Evolutionary conservation across 2,329 filamentous ascomycete species (phyloP), one percentile per base, ranked within the genome.

Genomic region (Alternaria sp.): DNA sequence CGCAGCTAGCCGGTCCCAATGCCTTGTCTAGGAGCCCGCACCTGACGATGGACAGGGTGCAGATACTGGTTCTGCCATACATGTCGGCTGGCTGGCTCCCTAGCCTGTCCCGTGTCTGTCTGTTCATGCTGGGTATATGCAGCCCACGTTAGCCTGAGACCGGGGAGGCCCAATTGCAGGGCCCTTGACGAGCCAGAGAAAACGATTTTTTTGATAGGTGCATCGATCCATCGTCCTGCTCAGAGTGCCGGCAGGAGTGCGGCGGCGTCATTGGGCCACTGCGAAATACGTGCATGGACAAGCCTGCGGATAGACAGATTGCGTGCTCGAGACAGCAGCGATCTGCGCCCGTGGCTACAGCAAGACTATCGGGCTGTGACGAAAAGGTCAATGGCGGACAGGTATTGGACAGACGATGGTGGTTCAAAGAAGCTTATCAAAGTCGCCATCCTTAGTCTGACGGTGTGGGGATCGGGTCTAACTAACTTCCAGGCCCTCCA

Each of bases 71-170:
- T 61, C 64, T 63, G 60, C 55, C 62, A 55, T 37, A 57, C 58
- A 61, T 55, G 58, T 53, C 65, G 66, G 58, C 67, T 63, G 54
- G 55, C 64, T 58, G 60, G 37, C 56, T 55, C 55, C 63, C 65
- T 73, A 71, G 70, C 64, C 66, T 71, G 74, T 81, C 80, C 78
- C 77, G 79, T 81, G 78, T 77, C 75, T 70, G 71, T 65, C 71
- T 73, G 58, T 71, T 76, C 72, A 81, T 82, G 81, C 79, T 69
- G 73, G 71, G 63, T 64, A 68, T 60, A 70, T 75, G 74, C 74
- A 74, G 67, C 61, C 67, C 55, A 58, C 53, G 53, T 63, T 74
- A 73, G 73, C 60, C 65, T 41, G 54, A 57, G 64, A 47, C 66
- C 61, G 63, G 55, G 28, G 30, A 44, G 55, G 66, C 66, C 74